Percentiles rank a stretch among this genome's conserved stretches.
Evolutionary conservation across 805 yeast species (phyloP).

Genomic region (Wickerhamiella bombiphila): DNA sequence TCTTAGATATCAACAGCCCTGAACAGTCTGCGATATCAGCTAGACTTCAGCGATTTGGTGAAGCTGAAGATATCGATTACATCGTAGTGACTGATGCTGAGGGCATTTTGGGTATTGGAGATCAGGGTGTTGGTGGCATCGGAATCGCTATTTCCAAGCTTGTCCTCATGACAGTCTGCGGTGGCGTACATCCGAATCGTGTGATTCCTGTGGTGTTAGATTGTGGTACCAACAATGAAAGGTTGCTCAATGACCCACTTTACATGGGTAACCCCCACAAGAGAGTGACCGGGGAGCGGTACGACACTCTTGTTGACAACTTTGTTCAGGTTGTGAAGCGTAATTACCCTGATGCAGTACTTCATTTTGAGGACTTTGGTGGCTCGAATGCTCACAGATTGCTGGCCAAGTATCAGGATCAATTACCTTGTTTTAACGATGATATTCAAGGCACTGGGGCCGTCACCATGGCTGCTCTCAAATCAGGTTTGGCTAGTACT

Average conservation of each 20-base stretch:
- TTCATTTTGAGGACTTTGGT: conserved; percentile 92
- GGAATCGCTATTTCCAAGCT: conserved; percentile 83
- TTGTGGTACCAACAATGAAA: conserved; percentile 81
- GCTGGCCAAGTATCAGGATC: conserved; percentile 55
- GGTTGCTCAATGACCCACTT: conserved; percentile 59
- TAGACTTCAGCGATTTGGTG: conserved; percentile 63
- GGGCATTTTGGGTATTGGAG: conserved; percentile 92
- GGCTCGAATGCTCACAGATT: conserved; percentile 75
- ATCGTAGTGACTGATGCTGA: conserved; percentile 90
- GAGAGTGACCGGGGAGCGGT: conserved; percentile 70
- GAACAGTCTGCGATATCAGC: conserved; percentile 47
- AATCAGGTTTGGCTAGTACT: conserved; percentile 74
- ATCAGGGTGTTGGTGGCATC: conserved; percentile 93
- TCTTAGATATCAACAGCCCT: conserved; percentile 53
- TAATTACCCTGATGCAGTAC: conserved; percentile 73
- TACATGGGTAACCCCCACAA: conserved; percentile 82
- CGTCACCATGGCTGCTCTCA: conserved; percentile 83
- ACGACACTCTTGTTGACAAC: conserved; percentile 67
- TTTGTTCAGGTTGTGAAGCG: conserved; percentile 56
- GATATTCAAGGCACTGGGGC: conserved; percentile 98
- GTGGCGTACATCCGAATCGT: conserved; percentile 92
- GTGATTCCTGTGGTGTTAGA: conserved; percentile 79
- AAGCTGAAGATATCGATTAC: conserved; percentile 79
- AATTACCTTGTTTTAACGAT: conserved; percentile 80
- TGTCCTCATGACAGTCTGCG: conserved; percentile 89